Percentiles rank a stretch among this genome's conserved stretches.
These are phyloP conservation scores for Buxus sempervirens DNA, from an alignment of 164 flowering plant genomes.

Conservation along the genomic window DNA sequence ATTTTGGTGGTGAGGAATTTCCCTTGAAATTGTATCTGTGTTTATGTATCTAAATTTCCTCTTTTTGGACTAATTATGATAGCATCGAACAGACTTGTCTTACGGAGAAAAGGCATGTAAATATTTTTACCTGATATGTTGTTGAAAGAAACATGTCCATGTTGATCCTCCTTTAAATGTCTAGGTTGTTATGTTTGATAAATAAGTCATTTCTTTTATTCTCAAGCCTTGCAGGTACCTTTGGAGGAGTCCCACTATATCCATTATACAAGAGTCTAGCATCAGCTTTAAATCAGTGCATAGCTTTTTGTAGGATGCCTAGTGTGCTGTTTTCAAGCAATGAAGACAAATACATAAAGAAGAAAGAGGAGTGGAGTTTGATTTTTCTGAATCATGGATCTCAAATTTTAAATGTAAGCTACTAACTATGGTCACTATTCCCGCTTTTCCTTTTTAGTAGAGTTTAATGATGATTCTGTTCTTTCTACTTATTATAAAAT, in stretches of 20 bases:
- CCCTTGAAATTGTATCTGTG: too few relatives aligned
- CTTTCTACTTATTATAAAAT: neutral
- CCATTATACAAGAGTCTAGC: conserved; percentile 73
- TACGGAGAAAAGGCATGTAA: too few relatives aligned
- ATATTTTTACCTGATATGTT: too few relatives aligned
- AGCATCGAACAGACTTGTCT: too few relatives aligned
- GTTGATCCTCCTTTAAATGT: too few relatives aligned
- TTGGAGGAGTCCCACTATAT: conserved; percentile 58
- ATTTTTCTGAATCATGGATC: conserved; percentile 46
- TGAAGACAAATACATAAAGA: conserved; percentile 31
- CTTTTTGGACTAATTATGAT: too few relatives aligned
- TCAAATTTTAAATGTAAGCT: conserved; percentile 45
- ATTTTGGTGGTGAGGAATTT: too few relatives aligned
- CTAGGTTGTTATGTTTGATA: neutral
- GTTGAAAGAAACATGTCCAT: too few relatives aligned
- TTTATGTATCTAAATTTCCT: too few relatives aligned
- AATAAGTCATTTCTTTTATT: neutral
- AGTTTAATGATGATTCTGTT: too few relatives aligned
- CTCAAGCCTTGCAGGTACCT: conserved; percentile 25
- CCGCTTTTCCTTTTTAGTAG: neutral
- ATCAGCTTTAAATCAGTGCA: conserved; percentile 37
- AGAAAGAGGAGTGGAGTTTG: conserved; percentile 47
- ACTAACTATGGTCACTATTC: neutral
- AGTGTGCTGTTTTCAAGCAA: conserved; percentile 4
- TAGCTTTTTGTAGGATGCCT: conserved; percentile 23